Base-by-base conservation (phyloP, 306 rosid genomes). In the Vachellia collinsii region DNA sequence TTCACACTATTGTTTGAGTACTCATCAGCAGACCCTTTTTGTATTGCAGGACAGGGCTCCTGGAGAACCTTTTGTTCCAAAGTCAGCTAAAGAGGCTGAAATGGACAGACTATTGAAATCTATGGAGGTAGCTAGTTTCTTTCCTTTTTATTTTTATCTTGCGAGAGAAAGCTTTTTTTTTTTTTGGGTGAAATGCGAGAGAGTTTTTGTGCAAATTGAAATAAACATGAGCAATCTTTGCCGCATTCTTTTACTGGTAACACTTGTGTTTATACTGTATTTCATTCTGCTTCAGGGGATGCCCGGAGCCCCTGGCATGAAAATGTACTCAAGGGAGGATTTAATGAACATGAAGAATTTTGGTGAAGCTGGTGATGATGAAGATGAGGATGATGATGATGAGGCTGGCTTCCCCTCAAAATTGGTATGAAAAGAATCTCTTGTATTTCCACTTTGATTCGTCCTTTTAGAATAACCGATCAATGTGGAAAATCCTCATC, bases 261-360 rank as follows among this genome's bases (percentile, higher is more conserved):
- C 39, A 29, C 70, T 54, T 66, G 37, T 76, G 79, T 48, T 75
- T 70, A 39, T 38, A n/a, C 74, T 78, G 68, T 79, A 66, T 65
- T 80, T 51, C 16, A 22, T 74, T 51, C 59, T 79, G 73, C 70
- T 79, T 77, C 90, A 95, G 99, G 99, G 99, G 16, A 93, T 95
- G 98, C 99, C 99, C n/a, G 99, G 99, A 81, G 99, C 99, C 73
- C 99, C 98, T 0, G 81, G 83, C 86, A 93, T 95, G 99, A 93
- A 95, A 88, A 95, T 95, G 73, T 68, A 41, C 29, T 68, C 73
- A 0, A 68, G 73, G 53, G 73, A 68, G 53, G 73, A 68, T n/a
- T 68, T 68, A 20, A 68, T 68, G 73, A 42, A 42, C 89, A 90
- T 84, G 93, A 77, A 88, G 6, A 95, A 91, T 77, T 66, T 90